Evolutionary conservation across 306 rosid genomes (phyloP).

Genomic region (Bauhinia variegata): DNA sequence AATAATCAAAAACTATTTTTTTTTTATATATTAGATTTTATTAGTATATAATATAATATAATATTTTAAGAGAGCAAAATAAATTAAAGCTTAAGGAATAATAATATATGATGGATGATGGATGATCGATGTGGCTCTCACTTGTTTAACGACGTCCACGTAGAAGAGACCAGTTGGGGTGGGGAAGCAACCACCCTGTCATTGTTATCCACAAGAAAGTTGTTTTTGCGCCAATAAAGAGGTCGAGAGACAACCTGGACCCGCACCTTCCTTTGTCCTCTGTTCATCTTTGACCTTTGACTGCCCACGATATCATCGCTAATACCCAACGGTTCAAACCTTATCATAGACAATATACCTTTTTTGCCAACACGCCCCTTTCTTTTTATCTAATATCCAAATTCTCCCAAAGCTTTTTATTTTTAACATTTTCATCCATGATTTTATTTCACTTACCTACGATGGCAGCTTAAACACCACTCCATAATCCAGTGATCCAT

Average conservation of each 20-base stretch:
- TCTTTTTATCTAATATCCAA: constrained; percentile 7
- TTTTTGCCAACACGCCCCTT: constrained; percentile 34
- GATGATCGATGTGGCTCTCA: constrained; percentile 33
- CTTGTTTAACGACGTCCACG: constrained; percentile 30
- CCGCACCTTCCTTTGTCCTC: constrained; percentile 61
- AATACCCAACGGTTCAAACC: constrained; percentile 35
- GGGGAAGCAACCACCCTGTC: constrained; percentile 27
- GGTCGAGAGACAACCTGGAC: constrained; percentile 75
- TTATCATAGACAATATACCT: constrained; percentile 29
- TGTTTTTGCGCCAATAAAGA: constrained; percentile 48
- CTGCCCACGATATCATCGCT: constrained; percentile 51
- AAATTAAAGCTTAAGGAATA: constrained; percentile 25
- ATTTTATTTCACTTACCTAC: neutral
- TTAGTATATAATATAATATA: too few relatives aligned
- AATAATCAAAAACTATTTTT: too few relatives aligned
- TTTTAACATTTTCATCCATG: neutral
- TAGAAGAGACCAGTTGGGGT: constrained; percentile 42
- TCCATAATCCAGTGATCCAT: too few relatives aligned
- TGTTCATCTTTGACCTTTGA: constrained; percentile 87
- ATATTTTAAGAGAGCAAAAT: neutral
- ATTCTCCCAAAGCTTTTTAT: neutral
- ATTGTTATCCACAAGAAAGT: constrained; percentile 62
- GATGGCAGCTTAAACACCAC: too few relatives aligned
- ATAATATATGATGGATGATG: too few relatives aligned
- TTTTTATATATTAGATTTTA: too few relatives aligned